A percentile compares a stretch with the other conserved stretches of the same genome.
These are phyloP conservation scores for Polygonum maritimum DNA, from an alignment of 148 eudicot species.

Conservation along the genomic window DNA sequence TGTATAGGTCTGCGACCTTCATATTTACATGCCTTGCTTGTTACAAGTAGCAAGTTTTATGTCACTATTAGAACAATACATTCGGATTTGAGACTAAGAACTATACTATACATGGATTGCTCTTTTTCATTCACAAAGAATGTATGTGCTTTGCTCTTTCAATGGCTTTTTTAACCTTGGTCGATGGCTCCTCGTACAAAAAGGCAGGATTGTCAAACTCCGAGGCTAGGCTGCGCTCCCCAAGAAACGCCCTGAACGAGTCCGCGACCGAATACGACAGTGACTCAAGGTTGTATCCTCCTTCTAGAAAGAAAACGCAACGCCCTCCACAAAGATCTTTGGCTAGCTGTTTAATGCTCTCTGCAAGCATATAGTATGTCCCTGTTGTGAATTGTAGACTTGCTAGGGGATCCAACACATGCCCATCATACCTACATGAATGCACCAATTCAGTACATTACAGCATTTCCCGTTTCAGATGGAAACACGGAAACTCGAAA, in stretches of 20 bases:
- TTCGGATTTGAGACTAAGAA: background rate
- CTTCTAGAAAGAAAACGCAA: slow-evolving; percentile 93
- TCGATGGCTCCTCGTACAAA: slow-evolving; percentile 75
- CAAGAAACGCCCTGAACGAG: slow-evolving; percentile 81
- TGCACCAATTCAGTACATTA: background rate
- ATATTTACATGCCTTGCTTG: too few relatives aligned
- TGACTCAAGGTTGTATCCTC: slow-evolving; percentile 79
- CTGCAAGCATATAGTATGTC: slow-evolving; percentile 87
- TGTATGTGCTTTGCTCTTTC: slow-evolving; percentile 62
- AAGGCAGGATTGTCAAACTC: slow-evolving; percentile 60
- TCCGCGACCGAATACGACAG: slow-evolving; percentile 81
- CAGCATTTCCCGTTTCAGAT: too few relatives aligned
- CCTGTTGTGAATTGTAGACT: slow-evolving; percentile 85
- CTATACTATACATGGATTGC: background rate
- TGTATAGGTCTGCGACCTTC: background rate
- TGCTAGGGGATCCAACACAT: slow-evolving; percentile 81
- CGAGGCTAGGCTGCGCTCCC: slow-evolving; percentile 64
- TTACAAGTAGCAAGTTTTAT: background rate
- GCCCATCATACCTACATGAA: slow-evolving; percentile 70
- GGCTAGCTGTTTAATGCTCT: slow-evolving; percentile 65
- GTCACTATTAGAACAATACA: background rate
- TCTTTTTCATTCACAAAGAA: slow-evolving; percentile 35
- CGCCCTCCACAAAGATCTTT: slow-evolving; percentile 83
- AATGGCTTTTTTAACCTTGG: slow-evolving; percentile 67
- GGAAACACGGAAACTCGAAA: too few relatives aligned